Conservation (phyloP, 306 rosid genomes). For the Lathyrus aphaca region DNA sequence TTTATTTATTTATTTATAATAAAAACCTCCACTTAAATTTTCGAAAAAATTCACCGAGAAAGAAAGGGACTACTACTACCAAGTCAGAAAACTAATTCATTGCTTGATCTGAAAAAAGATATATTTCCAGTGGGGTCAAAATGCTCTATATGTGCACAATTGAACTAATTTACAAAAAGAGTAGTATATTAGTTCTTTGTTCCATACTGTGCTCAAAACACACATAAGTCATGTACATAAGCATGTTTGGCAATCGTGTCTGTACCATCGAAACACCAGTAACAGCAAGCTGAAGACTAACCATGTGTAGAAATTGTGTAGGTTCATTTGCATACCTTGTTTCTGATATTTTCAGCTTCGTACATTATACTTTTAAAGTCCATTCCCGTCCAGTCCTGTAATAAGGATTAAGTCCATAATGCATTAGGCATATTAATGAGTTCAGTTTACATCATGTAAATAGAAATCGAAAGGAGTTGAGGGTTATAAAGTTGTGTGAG, state of each 20-base stretch:
- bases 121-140: slow-evolving; percentile 11
- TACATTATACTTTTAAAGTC: slow-evolving; percentile 84
- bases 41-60: neutral
- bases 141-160: slow-evolving; percentile 10
- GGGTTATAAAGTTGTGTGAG: slow-evolving; percentile 12
- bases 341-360: slow-evolving; percentile 85
- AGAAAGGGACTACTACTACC: slow-evolving; percentile 5
- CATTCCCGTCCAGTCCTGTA: slow-evolving; percentile 98
- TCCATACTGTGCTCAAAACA: slow-evolving; percentile 16
- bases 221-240: slow-evolving; percentile 16
- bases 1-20: neutral
- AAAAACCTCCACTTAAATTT: neutral
- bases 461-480: slow-evolving; percentile 22
- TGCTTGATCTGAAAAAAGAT: neutral
- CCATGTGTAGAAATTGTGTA: slow-evolving; percentile 22
- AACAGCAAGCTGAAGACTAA: slow-evolving; percentile 23
- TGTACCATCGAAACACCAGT: slow-evolving; percentile 14
- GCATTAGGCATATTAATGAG: slow-evolving; percentile 10
- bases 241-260: slow-evolving; percentile 14
- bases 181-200: slow-evolving; percentile 4
- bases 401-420: slow-evolving; percentile 30
- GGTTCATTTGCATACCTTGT: slow-evolving; percentile 63
- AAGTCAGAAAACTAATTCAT: neutral
- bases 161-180: slow-evolving; percentile 13
- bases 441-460: slow-evolving; percentile 8